phyloP scores from a whole-genome alignment of 176 grass and related monocot species.

The Hyparrhenia diplandra region DNA sequence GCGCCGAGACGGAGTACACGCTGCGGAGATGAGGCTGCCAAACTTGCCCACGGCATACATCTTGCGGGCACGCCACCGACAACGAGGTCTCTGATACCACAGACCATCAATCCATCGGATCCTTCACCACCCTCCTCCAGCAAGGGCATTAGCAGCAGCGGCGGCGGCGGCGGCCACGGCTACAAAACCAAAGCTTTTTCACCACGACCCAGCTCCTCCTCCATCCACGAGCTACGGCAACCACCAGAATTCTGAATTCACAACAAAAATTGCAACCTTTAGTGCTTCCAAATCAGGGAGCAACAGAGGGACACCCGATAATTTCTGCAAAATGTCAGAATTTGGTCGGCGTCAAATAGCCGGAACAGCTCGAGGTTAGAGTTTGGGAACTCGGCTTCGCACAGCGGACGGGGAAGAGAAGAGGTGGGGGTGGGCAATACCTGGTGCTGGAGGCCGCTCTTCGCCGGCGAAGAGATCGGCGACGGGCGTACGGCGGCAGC shows the following conservation, averaged over 20 bases:
- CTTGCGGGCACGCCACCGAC: background rate
- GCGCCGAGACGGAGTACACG: slow-evolving; percentile 59
- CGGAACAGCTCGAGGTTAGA: background rate
- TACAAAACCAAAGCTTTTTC: background rate
- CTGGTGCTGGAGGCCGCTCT: background rate
- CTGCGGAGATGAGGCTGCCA: slow-evolving; percentile 52
- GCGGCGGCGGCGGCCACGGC: background rate
- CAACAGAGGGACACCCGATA: background rate
- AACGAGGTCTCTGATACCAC: background rate
- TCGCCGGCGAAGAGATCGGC: background rate
- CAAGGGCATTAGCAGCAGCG: background rate
- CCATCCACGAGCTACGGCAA: background rate
- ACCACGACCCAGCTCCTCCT: background rate
- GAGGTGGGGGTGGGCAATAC: background rate
- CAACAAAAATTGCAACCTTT: background rate
- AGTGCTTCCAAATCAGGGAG: background rate
- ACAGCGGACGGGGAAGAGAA: background rate
- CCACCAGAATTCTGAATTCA: background rate
- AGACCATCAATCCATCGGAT: slow-evolving; percentile 39
- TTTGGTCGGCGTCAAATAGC: background rate
- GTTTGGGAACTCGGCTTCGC: background rate
- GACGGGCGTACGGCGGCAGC: background rate
- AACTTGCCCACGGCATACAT: slow-evolving; percentile 74
- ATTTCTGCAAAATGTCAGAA: background rate
- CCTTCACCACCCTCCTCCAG: background rate